Evolutionary conservation across 208 protist species (phyloP), one percentile per base, ranked within the genome.

Genomic region (Trichomonas tenax): DNA sequence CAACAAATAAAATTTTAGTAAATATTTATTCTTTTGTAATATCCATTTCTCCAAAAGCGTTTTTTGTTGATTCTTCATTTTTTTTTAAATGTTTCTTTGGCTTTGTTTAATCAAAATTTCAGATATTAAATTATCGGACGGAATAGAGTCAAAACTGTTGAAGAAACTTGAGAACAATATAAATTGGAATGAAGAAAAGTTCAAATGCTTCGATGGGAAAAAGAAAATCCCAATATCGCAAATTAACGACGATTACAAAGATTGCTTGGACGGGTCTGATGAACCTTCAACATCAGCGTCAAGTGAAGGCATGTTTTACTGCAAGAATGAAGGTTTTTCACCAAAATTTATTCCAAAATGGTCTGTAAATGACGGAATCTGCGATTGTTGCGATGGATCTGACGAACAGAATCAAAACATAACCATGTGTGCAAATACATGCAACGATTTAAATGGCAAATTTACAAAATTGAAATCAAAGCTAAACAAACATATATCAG

Each of bases 351-450:
- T 93, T 41, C 8, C 8, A 51, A 93, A 38, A 48, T 93, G 86
- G 86, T 49, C 10, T 44, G 86, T 93, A 1, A 15, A 48, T 51
- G 86, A 93, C 51, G 86, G 86, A 10, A 51, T 93, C 15, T 93
- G 86, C 44, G 86, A 93, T 93, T 93, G 86, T 15, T 93, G 86
- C 31, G 86, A 93, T 58, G 23, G 86, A 17, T 93, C 86, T n/a
- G 86, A 93, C 38, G 86, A 93, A 51, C n/a, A 14, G 41, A 84
- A 84, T 84, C 14, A 11, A 23, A 34, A 40, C 2, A 72, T n/a
- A 72, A 17, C 34, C 10, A 41, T 11, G 36, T 84, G 81, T 15
- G 10, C 81, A 40, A 84, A 84, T 40, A 84, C 21, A 40, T 84
- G 81, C 34, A 3, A 15, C 81, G 34, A 84, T 36, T 40, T 41